Percentiles rank a stretch among this genome's conserved stretches.
These are phyloP conservation scores for Aspergillus incahuasiensis DNA, from an alignment of 495 filamentous ascomycete species.

Conservation along the genomic window DNA sequence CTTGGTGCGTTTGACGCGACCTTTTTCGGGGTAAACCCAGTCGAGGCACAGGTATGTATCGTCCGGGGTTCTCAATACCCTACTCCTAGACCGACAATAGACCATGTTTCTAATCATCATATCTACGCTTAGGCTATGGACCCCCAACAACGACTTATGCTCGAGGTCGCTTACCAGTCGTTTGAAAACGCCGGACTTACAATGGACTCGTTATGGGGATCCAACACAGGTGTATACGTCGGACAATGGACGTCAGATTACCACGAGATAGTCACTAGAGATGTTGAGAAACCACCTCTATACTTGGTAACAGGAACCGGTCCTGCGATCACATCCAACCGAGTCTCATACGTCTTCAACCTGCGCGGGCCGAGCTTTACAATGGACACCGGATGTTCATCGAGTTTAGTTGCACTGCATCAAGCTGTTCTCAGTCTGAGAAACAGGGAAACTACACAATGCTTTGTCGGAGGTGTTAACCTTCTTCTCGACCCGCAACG, in stretches of 20 bases:
- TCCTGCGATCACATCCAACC: constrained; percentile 38
- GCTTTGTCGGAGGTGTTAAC: constrained; percentile 35
- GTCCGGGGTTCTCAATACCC: too few relatives aligned
- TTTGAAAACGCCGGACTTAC: constrained; percentile 45
- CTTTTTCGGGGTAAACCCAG: constrained; percentile 54
- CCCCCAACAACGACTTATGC: constrained; percentile 47
- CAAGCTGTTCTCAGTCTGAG: constrained; percentile 42
- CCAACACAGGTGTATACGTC: constrained; percentile 45
- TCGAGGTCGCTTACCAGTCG: constrained; percentile 58
- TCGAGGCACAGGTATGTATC: constrained; percentile 46
- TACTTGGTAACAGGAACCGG: constrained; percentile 32
- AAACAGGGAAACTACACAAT: constrained; percentile 36
- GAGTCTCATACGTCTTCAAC: constrained; percentile 42
- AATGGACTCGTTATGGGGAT: constrained; percentile 34
- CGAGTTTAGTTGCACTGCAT: constrained; percentile 47
- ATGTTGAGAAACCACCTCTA: constrained; percentile 27
- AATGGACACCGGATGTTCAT: constrained; percentile 51
- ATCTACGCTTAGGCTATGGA: constrained; percentile 33
- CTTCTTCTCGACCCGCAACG: constrained; percentile 23
- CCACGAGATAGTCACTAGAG: constrained; percentile 25
- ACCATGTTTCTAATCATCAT: background rate
- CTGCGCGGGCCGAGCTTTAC: constrained; percentile 41
- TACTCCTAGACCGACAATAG: background rate
- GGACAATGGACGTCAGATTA: constrained; percentile 34
- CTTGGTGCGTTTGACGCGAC: constrained; percentile 51